Evolutionary conservation across 2,329 filamentous ascomycete species (phyloP).

Genomic region (Diplodia seriata): DNA sequence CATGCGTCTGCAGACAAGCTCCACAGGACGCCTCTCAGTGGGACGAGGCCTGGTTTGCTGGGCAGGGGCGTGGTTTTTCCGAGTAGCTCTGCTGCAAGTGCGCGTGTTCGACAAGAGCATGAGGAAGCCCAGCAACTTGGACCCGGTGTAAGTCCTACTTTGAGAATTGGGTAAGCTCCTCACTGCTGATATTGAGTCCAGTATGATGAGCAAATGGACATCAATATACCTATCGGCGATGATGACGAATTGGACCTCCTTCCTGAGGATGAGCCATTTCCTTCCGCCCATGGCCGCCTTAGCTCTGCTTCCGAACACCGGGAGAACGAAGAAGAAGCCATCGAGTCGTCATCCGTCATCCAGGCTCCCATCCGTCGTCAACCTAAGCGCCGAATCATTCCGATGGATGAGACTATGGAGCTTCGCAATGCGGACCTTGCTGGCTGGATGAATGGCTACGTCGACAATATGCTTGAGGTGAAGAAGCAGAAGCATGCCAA

Average conservation of each 20-base stretch:
- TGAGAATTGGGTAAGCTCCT: no score
- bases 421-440: slow-evolving; percentile 64
- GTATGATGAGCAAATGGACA: slow-evolving; percentile 40
- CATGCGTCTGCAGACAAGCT: slow-evolving; percentile 39
- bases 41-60: slow-evolving; percentile 34
- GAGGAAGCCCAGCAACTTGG: slow-evolving; percentile 47
- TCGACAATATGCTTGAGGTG: slow-evolving; percentile 64
- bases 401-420: slow-evolving; percentile 58
- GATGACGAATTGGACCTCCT: slow-evolving; percentile 38
- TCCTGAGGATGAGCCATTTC: slow-evolving; percentile 42
- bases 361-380: slow-evolving; percentile 50
- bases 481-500: slow-evolving; percentile 53
- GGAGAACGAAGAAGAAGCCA: slow-evolving; percentile 35
- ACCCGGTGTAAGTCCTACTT: slow-evolving; percentile 46
- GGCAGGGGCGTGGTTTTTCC: slow-evolving; percentile 37
- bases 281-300: slow-evolving; percentile 33
- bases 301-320: slow-evolving; percentile 10
- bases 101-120: slow-evolving; percentile 52
- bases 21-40: slow-evolving; percentile 35
- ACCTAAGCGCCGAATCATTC: slow-evolving; percentile 51
- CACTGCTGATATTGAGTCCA: neutral
- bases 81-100: slow-evolving; percentile 48
- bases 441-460: slow-evolving; percentile 65
- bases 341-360: slow-evolving; percentile 45
- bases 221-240: slow-evolving; percentile 44